A percentile compares a stretch with the other conserved stretches of the same genome.
These are phyloP conservation scores for Kockovaella imperatae DNA, from an alignment of 768 basidiomycete genomes.

Conservation along the genomic window DNA sequence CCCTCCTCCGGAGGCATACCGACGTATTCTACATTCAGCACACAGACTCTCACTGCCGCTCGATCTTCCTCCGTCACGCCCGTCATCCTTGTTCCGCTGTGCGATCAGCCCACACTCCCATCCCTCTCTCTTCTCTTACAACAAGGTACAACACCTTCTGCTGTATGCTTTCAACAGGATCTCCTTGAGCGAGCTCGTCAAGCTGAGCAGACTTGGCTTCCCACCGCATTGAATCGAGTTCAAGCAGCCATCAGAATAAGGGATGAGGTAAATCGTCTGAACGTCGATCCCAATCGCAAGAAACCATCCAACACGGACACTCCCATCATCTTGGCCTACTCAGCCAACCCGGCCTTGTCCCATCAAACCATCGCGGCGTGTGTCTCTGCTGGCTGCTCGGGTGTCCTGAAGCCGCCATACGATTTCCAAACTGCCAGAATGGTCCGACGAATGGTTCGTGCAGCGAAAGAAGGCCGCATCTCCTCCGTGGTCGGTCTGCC, in stretches of 20 bases:
- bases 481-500: constrained; percentile 13
- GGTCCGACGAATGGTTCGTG: constrained; percentile 20
- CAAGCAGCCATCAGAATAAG: constrained; percentile 18
- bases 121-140: constrained; percentile 37
- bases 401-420: constrained; percentile 43
- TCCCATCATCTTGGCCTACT: constrained; percentile 40
- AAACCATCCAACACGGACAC: not conserved
- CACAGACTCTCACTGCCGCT: constrained; percentile 9
- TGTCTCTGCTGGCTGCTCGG: constrained; percentile 32
- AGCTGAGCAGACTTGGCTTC: constrained; percentile 42
- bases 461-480: constrained; percentile 19
- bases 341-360: constrained; percentile 39
- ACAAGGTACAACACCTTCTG: constrained; percentile 41
- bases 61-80: constrained; percentile 17
- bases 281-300: not conserved
- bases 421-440: constrained; percentile 24
- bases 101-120: constrained; percentile 40
- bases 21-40: constrained; percentile 5
- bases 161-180: constrained; percentile 45
- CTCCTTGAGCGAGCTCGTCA: constrained; percentile 37
- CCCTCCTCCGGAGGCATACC: not conserved
- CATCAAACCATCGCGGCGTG: constrained; percentile 26
- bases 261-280: constrained; percentile 3
- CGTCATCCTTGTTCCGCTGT: constrained; percentile 41
- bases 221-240: constrained; percentile 35